Evolutionary conservation across 73 alveolate species (phyloP), one percentile per base, ranked within the genome.

Genomic region (Breviolum minutum): DNA sequence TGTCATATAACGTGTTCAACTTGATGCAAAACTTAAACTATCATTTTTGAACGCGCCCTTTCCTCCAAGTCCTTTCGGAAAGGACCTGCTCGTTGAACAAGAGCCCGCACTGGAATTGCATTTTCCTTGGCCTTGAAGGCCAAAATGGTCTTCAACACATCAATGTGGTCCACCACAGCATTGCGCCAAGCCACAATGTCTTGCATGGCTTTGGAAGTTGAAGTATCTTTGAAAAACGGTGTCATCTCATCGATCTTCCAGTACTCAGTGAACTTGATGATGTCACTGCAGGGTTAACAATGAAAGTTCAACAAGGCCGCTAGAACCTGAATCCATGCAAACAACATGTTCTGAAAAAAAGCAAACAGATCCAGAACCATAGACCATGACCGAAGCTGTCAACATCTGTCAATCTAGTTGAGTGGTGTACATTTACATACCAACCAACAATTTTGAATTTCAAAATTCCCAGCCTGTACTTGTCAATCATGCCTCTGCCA

Each of bases 21-120:
- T n/a, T n/a, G n/a, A n/a, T n/a, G n/a, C n/a, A n/a, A n/a, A n/a
- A n/a, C n/a, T n/a, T n/a, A n/a, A n/a, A n/a, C n/a, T n/a, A n/a
- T n/a, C n/a, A n/a, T n/a, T n/a, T n/a, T n/a, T n/a, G n/a, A 68
- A 68, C 77, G n/a, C n/a, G n/a, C n/a, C 63, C 86, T 80, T 16
- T 80, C 89, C 89, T 80, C 89, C 69, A 80, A 14, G 32, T 80
- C 89, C 60, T 80, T 80, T 8, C 89, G 89, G 69, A 80, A 4
- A 7, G 89, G 89, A 12, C 30, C 16, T 10, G 30, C 64, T 6
- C 68, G 89, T 5, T 64, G 4, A 27, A 80, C 30, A 27, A 80
- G 40, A 4, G 89, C 11, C 7, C 68, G 40, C 16, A 40, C 68
- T 2, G 66, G 27, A n/a, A 40, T 6, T 10, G 60, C 63, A 19